These are phyloP conservation scores for Xylariaceae sp. DNA, from an alignment of 2,329 filamentous ascomycete genomes.

Conservation along the genomic window DNA sequence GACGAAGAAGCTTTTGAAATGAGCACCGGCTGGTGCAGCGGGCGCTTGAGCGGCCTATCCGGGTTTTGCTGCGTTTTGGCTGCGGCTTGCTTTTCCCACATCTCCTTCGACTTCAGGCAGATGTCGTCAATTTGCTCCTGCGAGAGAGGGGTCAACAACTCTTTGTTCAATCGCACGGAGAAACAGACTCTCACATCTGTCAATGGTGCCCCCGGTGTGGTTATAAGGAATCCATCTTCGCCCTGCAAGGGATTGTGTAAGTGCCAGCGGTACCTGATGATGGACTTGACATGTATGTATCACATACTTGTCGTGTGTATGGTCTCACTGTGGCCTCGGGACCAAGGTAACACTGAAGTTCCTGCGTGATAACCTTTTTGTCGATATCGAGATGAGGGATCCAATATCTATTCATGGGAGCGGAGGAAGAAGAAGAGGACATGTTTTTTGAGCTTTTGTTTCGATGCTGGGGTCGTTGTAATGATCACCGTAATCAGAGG, in stretches of 20 bases:
- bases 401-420: constrained; percentile 54
- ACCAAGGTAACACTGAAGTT: constrained; percentile 54
- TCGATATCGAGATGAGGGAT: constrained; percentile 56
- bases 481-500: constrained; percentile 4
- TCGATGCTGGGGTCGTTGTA: not conserved
- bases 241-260: constrained; percentile 39
- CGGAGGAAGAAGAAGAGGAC: constrained; percentile 33
- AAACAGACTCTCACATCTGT: constrained; percentile 47
- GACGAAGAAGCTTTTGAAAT: constrained; percentile 37
- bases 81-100: constrained; percentile 53
- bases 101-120: constrained; percentile 52
- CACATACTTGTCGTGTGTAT: constrained; percentile 50
- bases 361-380: constrained; percentile 54
- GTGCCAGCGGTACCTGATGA: constrained; percentile 18
- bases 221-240: constrained; percentile 57
- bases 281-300: constrained; percentile 22
- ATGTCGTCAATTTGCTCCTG: constrained; percentile 61
- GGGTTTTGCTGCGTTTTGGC: constrained; percentile 43
- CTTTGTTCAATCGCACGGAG: constrained; percentile 6
- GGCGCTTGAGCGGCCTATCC: constrained; percentile 49
- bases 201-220: constrained; percentile 51
- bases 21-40: constrained; percentile 51
- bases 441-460: constrained; percentile 29
- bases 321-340: constrained; percentile 53
- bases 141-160: constrained; percentile 13